phyloP scores from a whole-genome alignment of 805 yeast genomes.

The Yamadazyma ubonensis region DNA sequence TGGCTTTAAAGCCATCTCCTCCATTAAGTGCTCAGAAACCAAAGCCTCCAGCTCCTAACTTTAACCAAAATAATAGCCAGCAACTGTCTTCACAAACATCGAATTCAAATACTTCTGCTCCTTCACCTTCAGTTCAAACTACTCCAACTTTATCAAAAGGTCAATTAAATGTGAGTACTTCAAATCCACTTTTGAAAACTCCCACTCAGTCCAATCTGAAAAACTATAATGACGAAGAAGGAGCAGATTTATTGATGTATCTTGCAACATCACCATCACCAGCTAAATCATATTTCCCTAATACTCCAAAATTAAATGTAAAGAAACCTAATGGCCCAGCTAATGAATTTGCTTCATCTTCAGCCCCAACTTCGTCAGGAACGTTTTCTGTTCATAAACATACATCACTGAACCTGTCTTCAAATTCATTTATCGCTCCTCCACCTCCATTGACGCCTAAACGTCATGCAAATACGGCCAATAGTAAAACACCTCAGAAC shows the following conservation, averaged over 20 bases:
- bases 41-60: too few species aligned
- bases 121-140: slow-evolving; percentile 17
- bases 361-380: slow-evolving; percentile 30
- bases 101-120: neutral
- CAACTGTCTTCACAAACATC: neutral
- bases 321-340: slow-evolving; percentile 2
- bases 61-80: neutral
- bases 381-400: slow-evolving; percentile 14
- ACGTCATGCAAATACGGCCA: slow-evolving; percentile 22
- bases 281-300: slow-evolving; percentile 38
- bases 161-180: slow-evolving; percentile 18
- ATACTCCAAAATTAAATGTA: slow-evolving; percentile 27
- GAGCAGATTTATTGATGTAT: slow-evolving; percentile 78
- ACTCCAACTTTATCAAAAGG: slow-evolving; percentile 30
- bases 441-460: slow-evolving; percentile 45
- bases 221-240: slow-evolving; percentile 51
- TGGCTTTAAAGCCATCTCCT: slow-evolving; percentile 31
- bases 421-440: slow-evolving; percentile 35
- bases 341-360: slow-evolving; percentile 11
- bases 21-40: slow-evolving; percentile 18
- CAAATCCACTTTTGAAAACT: slow-evolving; percentile 26
- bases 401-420: slow-evolving; percentile 16
- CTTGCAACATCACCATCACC: slow-evolving; percentile 84
- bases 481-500: slow-evolving; percentile 40
- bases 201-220: slow-evolving; percentile 34